Evolutionary conservation across 73 alveolate genomes (phyloP), one percentile per base, ranked within the genome.

Genomic region (Blepharisma stoltei): DNA sequence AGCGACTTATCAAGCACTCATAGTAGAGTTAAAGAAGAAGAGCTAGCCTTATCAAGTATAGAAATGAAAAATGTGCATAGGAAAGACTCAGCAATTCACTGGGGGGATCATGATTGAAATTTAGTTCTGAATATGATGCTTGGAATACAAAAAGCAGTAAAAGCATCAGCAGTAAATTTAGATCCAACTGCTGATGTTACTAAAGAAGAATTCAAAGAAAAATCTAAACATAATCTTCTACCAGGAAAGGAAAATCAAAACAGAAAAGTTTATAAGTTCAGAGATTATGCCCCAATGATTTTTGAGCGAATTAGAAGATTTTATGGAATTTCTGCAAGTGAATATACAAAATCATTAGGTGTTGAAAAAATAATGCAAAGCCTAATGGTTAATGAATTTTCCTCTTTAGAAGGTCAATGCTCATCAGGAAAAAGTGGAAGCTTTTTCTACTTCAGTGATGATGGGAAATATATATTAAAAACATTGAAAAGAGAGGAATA

Each of bases 371-470:
- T 82, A 9, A 60, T 82, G 54, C 81, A 87, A 38, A 86, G 88
- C 60, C 67, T 92, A 6, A 82, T 85, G 9, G 68, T 44, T 6
- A 82, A 81, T 6, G 89, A 81, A 38, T 21, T 82, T 23, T 65
- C 90, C 7, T 49, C 85, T 41, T 68, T 83, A 32, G 48, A 68
- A 44, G 86, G 83, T 49, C 66, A 77, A 49, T 73, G 79, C 81
- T 96, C 69, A 48, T 86, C 97, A 11, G 99, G 99, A 49, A 97
- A 92, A 77, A 88, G 98, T 78, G 99, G 99, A 6, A 85, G 97
- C 21, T 93, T 97, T 82, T 97, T 97, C 81, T 97, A 95, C 84
- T 97, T 94, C 83, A 95, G 99, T 21, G 96, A 97, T 20, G 99
- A 97, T 78, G 97, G 98, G n/a, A 84, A 92, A 78, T 97, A 85